These are phyloP conservation scores for Phlyctochytrium arcticum DNA, from an alignment of 192 early-diverging fungal species.

Conservation along the genomic window DNA sequence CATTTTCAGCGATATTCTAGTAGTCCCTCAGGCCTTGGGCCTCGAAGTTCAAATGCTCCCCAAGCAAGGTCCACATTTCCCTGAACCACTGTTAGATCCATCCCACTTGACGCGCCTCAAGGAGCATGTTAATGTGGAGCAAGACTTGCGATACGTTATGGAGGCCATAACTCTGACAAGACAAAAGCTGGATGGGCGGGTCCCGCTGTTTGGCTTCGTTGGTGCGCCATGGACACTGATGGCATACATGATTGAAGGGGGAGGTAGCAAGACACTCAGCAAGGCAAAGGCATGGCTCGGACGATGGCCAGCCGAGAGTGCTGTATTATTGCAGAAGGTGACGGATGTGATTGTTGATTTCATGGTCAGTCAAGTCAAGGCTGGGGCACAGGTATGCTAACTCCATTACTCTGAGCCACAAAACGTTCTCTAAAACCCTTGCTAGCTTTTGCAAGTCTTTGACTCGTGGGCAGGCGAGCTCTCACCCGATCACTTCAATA, in stretches of 20 bases:
- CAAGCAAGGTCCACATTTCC: conserved; percentile 86
- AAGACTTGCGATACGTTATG: conserved; percentile 83
- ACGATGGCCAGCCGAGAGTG: conserved; percentile 67
- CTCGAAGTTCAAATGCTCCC: conserved; percentile 91
- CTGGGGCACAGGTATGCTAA: conserved; percentile 82
- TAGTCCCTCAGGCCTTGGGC: conserved; percentile 95
- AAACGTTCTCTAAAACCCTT: neutral
- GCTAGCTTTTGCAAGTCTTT: conserved; percentile 91
- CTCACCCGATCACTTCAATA: conserved; percentile 70
- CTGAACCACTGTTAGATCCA: conserved; percentile 71
- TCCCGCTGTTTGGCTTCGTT: conserved; percentile 92
- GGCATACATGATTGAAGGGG: conserved; percentile 99
- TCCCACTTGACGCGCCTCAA: conserved; percentile 64
- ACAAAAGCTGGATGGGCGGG: conserved; percentile 73
- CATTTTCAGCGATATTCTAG: conserved; percentile 98
- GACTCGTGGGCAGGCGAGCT: conserved; percentile 97
- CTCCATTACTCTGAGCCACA: too few species aligned
- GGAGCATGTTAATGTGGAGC: conserved; percentile 63
- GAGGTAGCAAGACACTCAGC: conserved; percentile 84
- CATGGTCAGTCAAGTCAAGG: conserved; percentile 85
- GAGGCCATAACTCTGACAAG: conserved; percentile 93
- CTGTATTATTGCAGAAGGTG: conserved; percentile 72
- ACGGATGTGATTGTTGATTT: conserved; percentile 84
- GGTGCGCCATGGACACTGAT: conserved; percentile 98
- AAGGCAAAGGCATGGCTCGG: conserved; percentile 92